Percentiles rank a stretch among this genome's conserved stretches.
Conservation (phyloP, 108 stramenopile species). For the Cyclotella choctawhatcheeana region DNA sequence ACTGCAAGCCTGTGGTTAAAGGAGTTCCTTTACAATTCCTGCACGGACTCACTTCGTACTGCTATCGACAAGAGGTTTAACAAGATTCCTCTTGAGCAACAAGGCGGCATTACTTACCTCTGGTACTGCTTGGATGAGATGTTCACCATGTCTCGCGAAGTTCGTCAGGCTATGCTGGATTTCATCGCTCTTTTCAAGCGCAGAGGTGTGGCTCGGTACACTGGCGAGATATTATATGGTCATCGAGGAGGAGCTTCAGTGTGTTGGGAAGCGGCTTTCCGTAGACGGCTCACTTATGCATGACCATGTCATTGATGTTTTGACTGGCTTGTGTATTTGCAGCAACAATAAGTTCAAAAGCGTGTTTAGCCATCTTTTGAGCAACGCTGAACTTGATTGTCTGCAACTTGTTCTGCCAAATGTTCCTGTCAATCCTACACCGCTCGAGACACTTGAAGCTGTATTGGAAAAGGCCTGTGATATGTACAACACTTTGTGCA, state of each 20-base stretch:
- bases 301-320: background rate
- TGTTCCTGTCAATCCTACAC: background rate
- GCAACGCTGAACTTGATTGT: background rate
- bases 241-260: background rate
- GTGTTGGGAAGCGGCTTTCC: background rate
- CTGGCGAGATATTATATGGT: constrained; percentile 1
- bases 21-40: background rate
- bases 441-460: background rate
- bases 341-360: background rate
- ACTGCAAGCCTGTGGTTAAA: background rate
- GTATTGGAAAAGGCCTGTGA: background rate
- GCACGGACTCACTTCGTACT: background rate
- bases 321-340: background rate
- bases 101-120: background rate
- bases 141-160: constrained; percentile 3
- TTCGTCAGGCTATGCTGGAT: background rate
- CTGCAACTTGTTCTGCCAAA: background rate
- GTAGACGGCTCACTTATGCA: background rate
- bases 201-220: background rate
- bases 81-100: background rate
- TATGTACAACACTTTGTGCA: background rate
- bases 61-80: constrained; percentile 7
- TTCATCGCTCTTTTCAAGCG: constrained; percentile 1
- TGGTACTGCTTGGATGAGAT: background rate
- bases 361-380: background rate